Evolutionary conservation across 306 rosid genomes (phyloP), one percentile per base, ranked within the genome.

Genomic region (Medicago ruthenica): DNA sequence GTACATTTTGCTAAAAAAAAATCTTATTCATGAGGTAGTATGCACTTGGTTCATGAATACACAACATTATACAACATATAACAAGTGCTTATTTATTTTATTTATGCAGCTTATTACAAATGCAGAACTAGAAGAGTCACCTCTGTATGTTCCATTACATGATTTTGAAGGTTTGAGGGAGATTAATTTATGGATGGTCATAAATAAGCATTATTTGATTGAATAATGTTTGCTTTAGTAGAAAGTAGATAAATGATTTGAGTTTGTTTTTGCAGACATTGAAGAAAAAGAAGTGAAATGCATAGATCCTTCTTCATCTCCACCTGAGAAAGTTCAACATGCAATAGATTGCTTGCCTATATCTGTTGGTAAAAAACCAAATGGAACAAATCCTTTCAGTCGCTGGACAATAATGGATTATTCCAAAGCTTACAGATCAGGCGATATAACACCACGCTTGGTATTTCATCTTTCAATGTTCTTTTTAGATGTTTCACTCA

Each of bases 381-480:
- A 62, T 68, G 84, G 75, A 62, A 62, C 15, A 64, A 68, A 65
- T 60, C 53, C 57, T 76, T 70, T 93, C 80, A 71, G 14, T 69
- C 83, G 88, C 17, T 88, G 97, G 98, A 92, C 92, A 40, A 86
- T 92, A 82, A 82, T 81, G 77, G 93, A 94, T 74, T 94, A 90
- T 78, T 86, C 86, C 67, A 91, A 79, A 77, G 98, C 93, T 78
- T 91, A 92, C 63, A 76, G 69, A 18, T 88, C 88, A 27, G 85
- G 87, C 65, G 51, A 84, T 59, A 72, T 81, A 65, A 94, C 98
- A 67, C 98, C 98, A 62, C 78, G 39, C 61, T 34, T 66, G 92
- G 98, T 94, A 88, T 61, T 86, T 53, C 20, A 48, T 64, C 44
- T 39, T 34, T 63, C 18, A 20, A 13, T 73, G n/a, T 63, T 78